A percentile compares a stretch with the other conserved stretches of the same genome.
Conservation (phyloP, 2,329 filamentous ascomycete species). For the Pestalotiopsis fici region DNA sequence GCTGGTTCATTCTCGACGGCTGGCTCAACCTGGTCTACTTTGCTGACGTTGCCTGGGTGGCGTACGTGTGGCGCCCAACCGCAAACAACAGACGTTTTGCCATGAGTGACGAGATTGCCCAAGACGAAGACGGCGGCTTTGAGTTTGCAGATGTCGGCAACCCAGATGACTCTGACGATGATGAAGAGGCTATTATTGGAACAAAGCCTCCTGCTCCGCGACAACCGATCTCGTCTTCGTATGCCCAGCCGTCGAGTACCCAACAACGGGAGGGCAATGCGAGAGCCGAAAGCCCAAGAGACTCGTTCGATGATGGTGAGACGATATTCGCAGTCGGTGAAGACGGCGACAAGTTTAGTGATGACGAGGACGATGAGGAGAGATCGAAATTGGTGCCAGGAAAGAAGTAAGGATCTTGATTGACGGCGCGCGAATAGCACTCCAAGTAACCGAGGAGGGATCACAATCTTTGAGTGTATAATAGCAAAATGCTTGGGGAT, state of each 20-base stretch:
- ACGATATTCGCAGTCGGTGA: slow-evolving; percentile 96
- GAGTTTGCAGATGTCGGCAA: slow-evolving; percentile 92
- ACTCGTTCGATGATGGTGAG: slow-evolving; percentile 76
- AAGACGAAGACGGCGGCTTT: slow-evolving; percentile 94
- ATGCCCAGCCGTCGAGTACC: slow-evolving; percentile 15
- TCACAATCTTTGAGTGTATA: slow-evolving; percentile 1
- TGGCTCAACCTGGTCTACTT: slow-evolving; percentile 98
- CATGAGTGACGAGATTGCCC: slow-evolving; percentile 98
- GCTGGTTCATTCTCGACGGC: slow-evolving; percentile 96
- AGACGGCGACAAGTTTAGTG: slow-evolving; percentile 78
- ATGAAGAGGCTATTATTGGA: slow-evolving; percentile 57
- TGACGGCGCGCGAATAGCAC: neutral
- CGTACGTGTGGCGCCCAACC: slow-evolving; percentile 95
- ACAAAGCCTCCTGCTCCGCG: slow-evolving; percentile 30
- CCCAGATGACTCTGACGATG: slow-evolving; percentile 62
- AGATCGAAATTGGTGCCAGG: slow-evolving; percentile 57
- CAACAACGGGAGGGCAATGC: slow-evolving; percentile 19
- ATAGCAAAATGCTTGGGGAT: neutral
- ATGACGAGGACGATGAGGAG: slow-evolving; percentile 58
- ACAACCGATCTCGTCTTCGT: slow-evolving; percentile 14
- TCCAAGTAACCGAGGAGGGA: neutral
- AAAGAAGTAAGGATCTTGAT: slow-evolving; percentile 35
- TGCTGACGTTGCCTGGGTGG: slow-evolving; percentile 87
- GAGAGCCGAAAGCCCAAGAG: slow-evolving; percentile 49
- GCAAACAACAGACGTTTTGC: slow-evolving; percentile 96